Evolutionary conservation across 1,284 basidiomycete genomes (phyloP).

Genomic region (Golubevia pallescens): DNA sequence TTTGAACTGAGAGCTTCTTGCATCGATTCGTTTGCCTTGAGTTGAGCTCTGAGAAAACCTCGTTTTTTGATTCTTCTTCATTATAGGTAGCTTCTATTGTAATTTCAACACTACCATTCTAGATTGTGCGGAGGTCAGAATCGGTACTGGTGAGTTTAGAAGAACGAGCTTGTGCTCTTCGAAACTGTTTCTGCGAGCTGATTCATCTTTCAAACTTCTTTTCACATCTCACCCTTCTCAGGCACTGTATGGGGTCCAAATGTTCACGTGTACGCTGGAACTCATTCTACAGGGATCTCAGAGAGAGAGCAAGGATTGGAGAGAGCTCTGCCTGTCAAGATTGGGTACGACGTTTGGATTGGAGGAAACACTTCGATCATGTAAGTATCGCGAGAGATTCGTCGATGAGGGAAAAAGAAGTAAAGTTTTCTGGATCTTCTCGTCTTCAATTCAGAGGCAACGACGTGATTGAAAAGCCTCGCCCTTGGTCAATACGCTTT

Average conservation of each 20-base stretch:
- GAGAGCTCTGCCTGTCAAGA: constrained; percentile 35
- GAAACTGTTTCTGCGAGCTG: background rate
- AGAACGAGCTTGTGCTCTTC: no score
- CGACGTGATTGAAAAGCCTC: no score
- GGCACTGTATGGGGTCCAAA: constrained; percentile 5
- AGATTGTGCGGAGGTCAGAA: constrained; percentile 34
- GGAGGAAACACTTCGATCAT: constrained; percentile 14
- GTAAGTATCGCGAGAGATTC: no score
- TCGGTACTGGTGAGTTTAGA: constrained; percentile 33
- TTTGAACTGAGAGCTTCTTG: no score
- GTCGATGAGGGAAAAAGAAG: background rate
- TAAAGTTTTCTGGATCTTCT: background rate
- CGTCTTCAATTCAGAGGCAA: background rate
- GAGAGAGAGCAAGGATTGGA: constrained; percentile 39
- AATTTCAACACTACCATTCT: constrained; percentile 47
- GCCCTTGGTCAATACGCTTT: no score
- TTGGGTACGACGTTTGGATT: constrained; percentile 42
- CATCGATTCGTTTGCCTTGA: no score
- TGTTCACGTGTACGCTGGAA: constrained; percentile 45
- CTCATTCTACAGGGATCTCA: constrained; percentile 30
- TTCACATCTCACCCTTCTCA: background rate
- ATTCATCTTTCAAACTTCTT: background rate
- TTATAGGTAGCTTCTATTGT: constrained; percentile 41
- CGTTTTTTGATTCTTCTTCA: no score
- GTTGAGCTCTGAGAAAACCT: no score